phyloP scores from a whole-genome alignment of 2,329 filamentous ascomycete genomes.

The Geosmithia putterillii region DNA sequence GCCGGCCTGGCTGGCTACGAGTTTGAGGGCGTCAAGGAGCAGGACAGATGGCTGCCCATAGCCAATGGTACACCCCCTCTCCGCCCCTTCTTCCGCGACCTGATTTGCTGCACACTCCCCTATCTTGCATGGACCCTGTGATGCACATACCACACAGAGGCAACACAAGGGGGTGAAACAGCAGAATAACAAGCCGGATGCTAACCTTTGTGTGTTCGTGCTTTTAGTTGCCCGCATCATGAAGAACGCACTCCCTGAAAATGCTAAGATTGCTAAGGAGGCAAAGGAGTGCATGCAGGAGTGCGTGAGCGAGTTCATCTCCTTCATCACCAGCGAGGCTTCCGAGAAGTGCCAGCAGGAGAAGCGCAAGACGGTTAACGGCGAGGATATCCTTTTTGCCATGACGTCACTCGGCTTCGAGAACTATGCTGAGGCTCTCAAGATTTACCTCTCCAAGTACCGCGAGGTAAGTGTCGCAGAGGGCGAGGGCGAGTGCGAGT shows the following conservation, averaged over 20 bases:
- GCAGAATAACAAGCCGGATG: constrained; percentile 62
- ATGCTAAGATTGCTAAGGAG: constrained; percentile 98
- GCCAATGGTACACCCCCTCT: constrained; percentile 82
- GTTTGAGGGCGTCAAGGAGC: constrained; percentile 93
- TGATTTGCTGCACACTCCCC: no score
- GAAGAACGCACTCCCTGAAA: constrained; percentile 95
- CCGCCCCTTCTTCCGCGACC: neutral
- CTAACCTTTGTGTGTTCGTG: constrained; percentile 92
- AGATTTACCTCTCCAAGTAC: constrained; percentile 96
- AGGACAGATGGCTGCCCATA: constrained; percentile 98
- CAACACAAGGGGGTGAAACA: neutral
- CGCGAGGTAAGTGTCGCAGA: constrained; percentile 62
- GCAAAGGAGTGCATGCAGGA: constrained; percentile 99
- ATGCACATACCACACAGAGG: no score
- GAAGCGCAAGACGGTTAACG: constrained; percentile 98
- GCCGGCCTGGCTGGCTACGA: constrained; percentile 64
- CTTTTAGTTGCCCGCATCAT: constrained; percentile 98
- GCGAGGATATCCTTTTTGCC: constrained; percentile 95
- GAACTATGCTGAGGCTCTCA: constrained; percentile 95
- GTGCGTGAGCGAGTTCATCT: constrained; percentile 99
- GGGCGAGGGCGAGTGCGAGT: neutral
- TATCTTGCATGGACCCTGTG: neutral
- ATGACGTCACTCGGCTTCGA: constrained; percentile 99
- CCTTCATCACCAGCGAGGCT: constrained; percentile 97
- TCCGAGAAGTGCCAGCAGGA: constrained; percentile 99